These are phyloP conservation scores for Medicago lupulina DNA, from an alignment of 306 rosid genomes.

Conservation along the genomic window DNA sequence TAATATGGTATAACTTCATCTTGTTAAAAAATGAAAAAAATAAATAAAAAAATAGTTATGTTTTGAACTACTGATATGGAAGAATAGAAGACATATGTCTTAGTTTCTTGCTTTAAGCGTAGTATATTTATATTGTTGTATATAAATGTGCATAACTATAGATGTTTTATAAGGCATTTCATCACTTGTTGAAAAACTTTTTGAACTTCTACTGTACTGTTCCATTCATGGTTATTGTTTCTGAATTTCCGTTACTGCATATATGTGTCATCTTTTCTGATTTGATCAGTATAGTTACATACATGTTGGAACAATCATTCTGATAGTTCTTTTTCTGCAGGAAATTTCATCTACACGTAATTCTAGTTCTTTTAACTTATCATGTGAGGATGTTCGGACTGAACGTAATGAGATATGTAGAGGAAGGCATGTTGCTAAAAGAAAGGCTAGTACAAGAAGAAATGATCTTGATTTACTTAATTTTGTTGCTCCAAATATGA, in stretches of 20 bases:
- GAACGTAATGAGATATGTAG: slow-evolving; percentile 63
- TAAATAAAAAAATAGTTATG: background rate
- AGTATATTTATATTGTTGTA: no score
- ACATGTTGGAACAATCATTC: slow-evolving; percentile 15
- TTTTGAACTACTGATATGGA: slow-evolving; percentile 10
- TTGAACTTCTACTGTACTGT: background rate
- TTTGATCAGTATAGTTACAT: background rate
- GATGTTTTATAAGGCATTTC: background rate
- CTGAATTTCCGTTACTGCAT: background rate
- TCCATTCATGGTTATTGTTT: background rate
- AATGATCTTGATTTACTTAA: slow-evolving; percentile 60
- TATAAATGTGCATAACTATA: no score
- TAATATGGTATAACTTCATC: background rate
- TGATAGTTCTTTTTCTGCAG: slow-evolving; percentile 43
- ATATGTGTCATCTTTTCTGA: background rate
- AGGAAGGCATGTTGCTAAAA: slow-evolving; percentile 50
- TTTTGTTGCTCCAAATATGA: slow-evolving; percentile 63
- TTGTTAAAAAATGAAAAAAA: background rate
- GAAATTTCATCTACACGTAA: slow-evolving; percentile 41
- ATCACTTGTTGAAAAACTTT: background rate
- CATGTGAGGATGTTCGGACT: slow-evolving; percentile 58
- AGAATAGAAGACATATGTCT: background rate
- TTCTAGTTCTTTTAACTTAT: slow-evolving; percentile 45
- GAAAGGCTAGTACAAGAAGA: slow-evolving; percentile 56
- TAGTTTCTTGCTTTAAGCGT: background rate